Conservation (phyloP, 108 stramenopile genomes). For the Discostella stelligeroides region DNA sequence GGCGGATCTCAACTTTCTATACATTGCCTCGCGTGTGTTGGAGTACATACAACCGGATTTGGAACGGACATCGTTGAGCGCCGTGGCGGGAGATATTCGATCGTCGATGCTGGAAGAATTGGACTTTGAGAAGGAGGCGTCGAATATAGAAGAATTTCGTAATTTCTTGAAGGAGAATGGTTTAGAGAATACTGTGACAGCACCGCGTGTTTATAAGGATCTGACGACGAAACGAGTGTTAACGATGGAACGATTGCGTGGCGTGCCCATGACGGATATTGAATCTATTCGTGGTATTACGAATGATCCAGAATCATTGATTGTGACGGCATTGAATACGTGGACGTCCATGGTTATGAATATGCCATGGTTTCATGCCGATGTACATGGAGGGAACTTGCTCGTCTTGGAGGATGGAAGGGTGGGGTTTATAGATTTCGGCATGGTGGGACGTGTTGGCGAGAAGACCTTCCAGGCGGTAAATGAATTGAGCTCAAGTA, state of each 20-base stretch:
- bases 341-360: constrained; percentile 89
- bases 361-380: constrained; percentile 98
- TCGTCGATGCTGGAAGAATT: constrained; percentile 93
- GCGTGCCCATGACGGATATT: constrained; percentile 89
- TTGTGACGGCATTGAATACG: constrained; percentile 92
- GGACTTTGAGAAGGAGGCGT: constrained; percentile 91
- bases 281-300: constrained; percentile 71
- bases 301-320: constrained; percentile 78
- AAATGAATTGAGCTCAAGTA: constrained; percentile 74
- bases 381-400: constrained; percentile 93
- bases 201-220: constrained; percentile 69
- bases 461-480: constrained; percentile 88
- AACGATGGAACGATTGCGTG: constrained; percentile 90
- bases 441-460: constrained; percentile 93
- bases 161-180: constrained; percentile 70
- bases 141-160: constrained; percentile 91
- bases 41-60: constrained; percentile 93
- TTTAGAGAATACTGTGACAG: constrained; percentile 69
- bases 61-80: constrained; percentile 83
- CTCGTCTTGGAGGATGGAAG: constrained; percentile 86
- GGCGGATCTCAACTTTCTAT: constrained; percentile 93
- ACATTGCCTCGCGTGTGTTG: constrained; percentile 81
- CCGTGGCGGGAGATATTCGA: constrained; percentile 87
- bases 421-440: constrained; percentile 97
- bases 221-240: constrained; percentile 84